A percentile compares a stretch with the other conserved stretches of the same genome.
Evolutionary conservation across 1,284 basidiomycete genomes (phyloP).

Genomic region (Pyrrhoderma noxium): DNA sequence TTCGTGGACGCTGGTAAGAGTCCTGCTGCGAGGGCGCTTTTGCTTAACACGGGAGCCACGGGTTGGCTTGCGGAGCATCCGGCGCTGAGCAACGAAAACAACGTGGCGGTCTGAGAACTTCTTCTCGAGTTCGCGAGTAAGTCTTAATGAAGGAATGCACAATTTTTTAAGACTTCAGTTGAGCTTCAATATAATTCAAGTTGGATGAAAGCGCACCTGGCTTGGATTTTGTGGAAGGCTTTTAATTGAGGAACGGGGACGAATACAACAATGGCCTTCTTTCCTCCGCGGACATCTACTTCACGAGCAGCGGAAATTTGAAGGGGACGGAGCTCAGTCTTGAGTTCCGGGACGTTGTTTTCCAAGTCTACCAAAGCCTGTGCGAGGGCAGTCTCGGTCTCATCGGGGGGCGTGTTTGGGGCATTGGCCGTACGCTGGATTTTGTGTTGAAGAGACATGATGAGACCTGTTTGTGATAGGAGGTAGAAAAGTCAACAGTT

Average conservation of each 20-base stretch:
- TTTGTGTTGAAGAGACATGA: slow-evolving; percentile 76
- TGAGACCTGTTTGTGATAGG: slow-evolving; percentile 14
- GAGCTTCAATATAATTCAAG: no score
- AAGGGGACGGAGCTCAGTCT: slow-evolving; percentile 89
- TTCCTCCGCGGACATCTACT: slow-evolving; percentile 98
- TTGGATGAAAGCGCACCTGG: no score
- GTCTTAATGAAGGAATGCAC: no score
- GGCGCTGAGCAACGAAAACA: slow-evolving; percentile 97
- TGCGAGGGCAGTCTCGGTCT: slow-evolving; percentile 88
- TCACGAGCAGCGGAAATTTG: slow-evolving; percentile 98
- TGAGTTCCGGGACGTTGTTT: slow-evolving; percentile 97
- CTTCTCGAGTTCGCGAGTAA: slow-evolving; percentile 99
- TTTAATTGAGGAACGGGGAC: slow-evolving; percentile 97
- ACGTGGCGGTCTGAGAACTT: slow-evolving; percentile 99
- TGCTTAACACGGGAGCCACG: slow-evolving; percentile 90
- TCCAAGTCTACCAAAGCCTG: slow-evolving; percentile 98
- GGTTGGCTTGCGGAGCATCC: slow-evolving; percentile 97
- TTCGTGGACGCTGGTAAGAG: slow-evolving; percentile 96
- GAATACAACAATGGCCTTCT: slow-evolving; percentile 99
- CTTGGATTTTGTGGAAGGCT: slow-evolving; percentile 98
- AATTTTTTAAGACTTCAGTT: no score
- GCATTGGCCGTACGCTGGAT: slow-evolving; percentile 96
- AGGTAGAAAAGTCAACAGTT: neutral
- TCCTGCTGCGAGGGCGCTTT: slow-evolving; percentile 95
- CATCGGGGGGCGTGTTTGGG: slow-evolving; percentile 82